Evolutionary conservation across 2,329 filamentous ascomycete species (phyloP).

Genomic region (Penicillium fuscoglaucum): DNA sequence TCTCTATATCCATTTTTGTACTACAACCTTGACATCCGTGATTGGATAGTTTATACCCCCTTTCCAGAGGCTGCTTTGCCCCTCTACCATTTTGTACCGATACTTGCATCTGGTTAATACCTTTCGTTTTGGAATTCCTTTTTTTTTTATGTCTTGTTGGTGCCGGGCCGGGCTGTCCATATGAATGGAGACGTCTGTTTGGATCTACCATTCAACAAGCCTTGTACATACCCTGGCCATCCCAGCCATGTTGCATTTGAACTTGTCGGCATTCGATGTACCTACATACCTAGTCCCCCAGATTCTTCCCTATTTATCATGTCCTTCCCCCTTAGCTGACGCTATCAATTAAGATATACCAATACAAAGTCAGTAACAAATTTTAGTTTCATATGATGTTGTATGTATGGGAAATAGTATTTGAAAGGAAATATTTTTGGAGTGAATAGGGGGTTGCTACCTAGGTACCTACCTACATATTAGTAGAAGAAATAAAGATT

Average conservation of each 20-base stretch:
- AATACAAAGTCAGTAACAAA: not conserved
- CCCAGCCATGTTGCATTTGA: not conserved
- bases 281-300: not conserved
- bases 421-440: not conserved
- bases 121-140: conserved; percentile 13
- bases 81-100: conserved; percentile 18
- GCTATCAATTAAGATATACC: not conserved
- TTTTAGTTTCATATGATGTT: not conserved
- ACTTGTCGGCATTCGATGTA: not conserved
- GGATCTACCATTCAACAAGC: not conserved
- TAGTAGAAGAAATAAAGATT: not conserved
- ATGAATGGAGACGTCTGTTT: not conserved
- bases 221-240: not conserved
- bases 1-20: conserved; percentile 10
- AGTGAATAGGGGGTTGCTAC: not conserved
- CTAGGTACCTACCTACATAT: no score
- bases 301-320: not conserved
- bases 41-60: conserved; percentile 26
- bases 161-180: not conserved
- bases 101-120: conserved; percentile 17
- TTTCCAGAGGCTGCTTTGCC: conserved; percentile 9
- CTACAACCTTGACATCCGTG: conserved; percentile 14
- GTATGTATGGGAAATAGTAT: no score
- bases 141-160: not conserved
- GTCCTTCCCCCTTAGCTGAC: not conserved